Evolutionary conservation across 768 basidiomycete species (phyloP).

Genomic region (Russula brevipes): DNA sequence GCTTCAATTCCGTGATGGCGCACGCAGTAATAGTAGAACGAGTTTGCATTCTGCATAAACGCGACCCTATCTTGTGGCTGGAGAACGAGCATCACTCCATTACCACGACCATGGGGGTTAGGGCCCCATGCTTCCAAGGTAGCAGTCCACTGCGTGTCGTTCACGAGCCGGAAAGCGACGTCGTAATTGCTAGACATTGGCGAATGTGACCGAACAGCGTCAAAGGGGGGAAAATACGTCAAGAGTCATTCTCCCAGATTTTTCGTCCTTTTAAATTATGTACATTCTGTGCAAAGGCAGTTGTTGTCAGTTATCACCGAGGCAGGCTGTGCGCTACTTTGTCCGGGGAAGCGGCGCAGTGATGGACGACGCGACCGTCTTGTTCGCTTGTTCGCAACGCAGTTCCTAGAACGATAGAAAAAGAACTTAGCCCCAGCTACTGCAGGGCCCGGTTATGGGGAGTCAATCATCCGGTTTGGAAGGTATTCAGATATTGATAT

Average conservation of each 20-base stretch:
- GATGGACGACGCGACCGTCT: neutral
- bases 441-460: neutral
- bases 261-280: neutral
- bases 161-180: constrained; percentile 47
- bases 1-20: constrained; percentile 38
- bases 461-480: neutral
- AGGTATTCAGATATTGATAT: neutral
- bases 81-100: constrained; percentile 31
- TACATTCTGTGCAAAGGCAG: neutral
- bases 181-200: constrained; percentile 40
- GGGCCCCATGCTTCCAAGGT: constrained; percentile 36
- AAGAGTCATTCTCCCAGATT: constrained; percentile 1
- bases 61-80: constrained; percentile 41
- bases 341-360: constrained; percentile 16
- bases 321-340: constrained; percentile 21
- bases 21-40: constrained; percentile 44
- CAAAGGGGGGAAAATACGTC: neutral
- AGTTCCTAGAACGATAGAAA: neutral
- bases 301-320: neutral
- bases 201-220: neutral
- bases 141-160: constrained; percentile 40
- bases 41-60: constrained; percentile 46
- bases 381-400: neutral
- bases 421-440: neutral
- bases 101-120: constrained; percentile 31